These are phyloP conservation scores for Mucor racemosus DNA, from an alignment of 371 early-diverging fungal species.

Conservation along the genomic window DNA sequence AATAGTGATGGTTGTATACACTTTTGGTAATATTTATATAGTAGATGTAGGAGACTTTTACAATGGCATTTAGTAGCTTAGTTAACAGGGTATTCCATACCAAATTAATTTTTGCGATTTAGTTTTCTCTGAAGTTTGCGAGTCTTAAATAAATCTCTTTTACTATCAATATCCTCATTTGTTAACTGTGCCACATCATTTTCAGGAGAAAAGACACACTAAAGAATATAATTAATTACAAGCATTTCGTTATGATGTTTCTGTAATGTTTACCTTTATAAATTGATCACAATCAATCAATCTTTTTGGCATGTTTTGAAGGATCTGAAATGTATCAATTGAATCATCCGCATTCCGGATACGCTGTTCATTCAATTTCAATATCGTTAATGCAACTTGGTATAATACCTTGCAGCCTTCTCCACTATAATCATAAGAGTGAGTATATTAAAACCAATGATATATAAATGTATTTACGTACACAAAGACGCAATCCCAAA, in stretches of 20 bases:
- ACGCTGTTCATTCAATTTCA: slow-evolving; percentile 71
- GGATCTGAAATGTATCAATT: slow-evolving; percentile 64
- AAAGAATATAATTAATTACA: not conserved
- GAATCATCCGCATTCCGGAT: slow-evolving; percentile 67
- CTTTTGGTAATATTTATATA: no score
- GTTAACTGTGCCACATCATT: slow-evolving; percentile 16
- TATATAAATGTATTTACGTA: slow-evolving; percentile 32
- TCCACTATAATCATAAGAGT: slow-evolving; percentile 26
- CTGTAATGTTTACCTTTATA: slow-evolving; percentile 54
- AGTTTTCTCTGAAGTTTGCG: slow-evolving; percentile 13
- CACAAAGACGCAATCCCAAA: slow-evolving; percentile 86
- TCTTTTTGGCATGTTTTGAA: slow-evolving; percentile 68
- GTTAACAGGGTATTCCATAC: not conserved
- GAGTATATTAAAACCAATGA: not conserved
- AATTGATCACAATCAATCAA: slow-evolving; percentile 74
- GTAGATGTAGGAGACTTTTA: not conserved
- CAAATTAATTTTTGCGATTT: not conserved
- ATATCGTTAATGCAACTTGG: slow-evolving; percentile 76
- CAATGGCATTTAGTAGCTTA: not conserved
- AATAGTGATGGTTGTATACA: no score
- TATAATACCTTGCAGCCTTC: slow-evolving; percentile 83
- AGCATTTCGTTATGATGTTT: not conserved
- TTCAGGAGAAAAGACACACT: slow-evolving; percentile 24
- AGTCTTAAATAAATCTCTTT: slow-evolving; percentile 19
- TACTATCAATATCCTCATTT: slow-evolving; percentile 18